phyloP scores from a whole-genome alignment of 257 asterid species.

The Plectranthus barbatus region DNA sequence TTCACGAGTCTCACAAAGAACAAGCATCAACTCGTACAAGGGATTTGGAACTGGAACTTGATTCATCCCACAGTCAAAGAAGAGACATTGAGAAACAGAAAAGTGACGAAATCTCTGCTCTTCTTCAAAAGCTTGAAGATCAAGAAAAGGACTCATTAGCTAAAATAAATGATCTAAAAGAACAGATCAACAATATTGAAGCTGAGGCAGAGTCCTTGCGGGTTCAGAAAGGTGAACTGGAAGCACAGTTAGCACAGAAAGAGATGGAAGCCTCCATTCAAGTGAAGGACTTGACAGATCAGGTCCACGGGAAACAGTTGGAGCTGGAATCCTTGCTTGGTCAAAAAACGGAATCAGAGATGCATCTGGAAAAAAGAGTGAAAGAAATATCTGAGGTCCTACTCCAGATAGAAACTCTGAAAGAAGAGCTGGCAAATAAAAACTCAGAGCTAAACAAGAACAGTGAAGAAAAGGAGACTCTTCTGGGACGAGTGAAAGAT shows the following conservation, averaged over 20 bases:
- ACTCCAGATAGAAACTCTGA: slow-evolving; percentile 39
- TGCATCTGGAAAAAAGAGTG: slow-evolving; percentile 36
- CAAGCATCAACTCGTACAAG: slow-evolving; percentile 43
- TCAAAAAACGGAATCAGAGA: slow-evolving; percentile 44
- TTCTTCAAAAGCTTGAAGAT: slow-evolving; percentile 48
- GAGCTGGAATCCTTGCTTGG: slow-evolving; percentile 37
- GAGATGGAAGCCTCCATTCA: slow-evolving; percentile 35
- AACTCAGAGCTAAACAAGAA: slow-evolving; percentile 24
- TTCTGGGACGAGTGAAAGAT: slow-evolving; percentile 24
- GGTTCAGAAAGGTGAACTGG: slow-evolving; percentile 39
- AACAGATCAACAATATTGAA: slow-evolving; percentile 32
- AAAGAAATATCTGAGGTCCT: slow-evolving; percentile 36
- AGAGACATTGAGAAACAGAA: slow-evolving; percentile 58
- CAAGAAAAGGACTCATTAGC: slow-evolving; percentile 43
- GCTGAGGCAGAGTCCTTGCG: slow-evolving; percentile 44
- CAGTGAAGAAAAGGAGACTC: slow-evolving; percentile 36
- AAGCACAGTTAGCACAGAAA: slow-evolving; percentile 37
- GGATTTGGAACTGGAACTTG: slow-evolving; percentile 66
- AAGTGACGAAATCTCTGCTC: slow-evolving; percentile 46
- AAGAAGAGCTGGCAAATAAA: slow-evolving; percentile 38
- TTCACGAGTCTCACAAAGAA: slow-evolving; percentile 64
- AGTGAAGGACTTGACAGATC: slow-evolving; percentile 34
- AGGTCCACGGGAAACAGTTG: slow-evolving; percentile 34
- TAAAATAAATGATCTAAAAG: slow-evolving; percentile 40
- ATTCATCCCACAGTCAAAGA: slow-evolving; percentile 42